Conservation (phyloP, 177 flowering plant species). For the Vitis hybrid region DNA sequence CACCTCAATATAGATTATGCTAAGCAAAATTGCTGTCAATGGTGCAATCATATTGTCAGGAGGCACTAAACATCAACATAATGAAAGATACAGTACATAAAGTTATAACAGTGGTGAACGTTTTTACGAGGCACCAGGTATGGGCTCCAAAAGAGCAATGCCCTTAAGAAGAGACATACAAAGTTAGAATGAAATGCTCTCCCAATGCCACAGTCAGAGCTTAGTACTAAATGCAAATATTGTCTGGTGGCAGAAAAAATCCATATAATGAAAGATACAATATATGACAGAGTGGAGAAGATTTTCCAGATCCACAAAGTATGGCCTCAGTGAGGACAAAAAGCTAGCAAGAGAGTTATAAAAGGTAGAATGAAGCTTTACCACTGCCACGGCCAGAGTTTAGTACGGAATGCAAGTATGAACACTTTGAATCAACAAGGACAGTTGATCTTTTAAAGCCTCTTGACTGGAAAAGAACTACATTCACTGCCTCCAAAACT, state of each 20-base stretch:
- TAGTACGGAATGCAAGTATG: slow-evolving; percentile 57
- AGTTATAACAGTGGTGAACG: no score
- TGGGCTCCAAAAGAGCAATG: no score
- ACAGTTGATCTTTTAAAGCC: slow-evolving; percentile 57
- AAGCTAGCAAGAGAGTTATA: background rate
- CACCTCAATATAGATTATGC: slow-evolving; percentile 68
- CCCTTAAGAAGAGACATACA: no score
- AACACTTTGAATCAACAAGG: slow-evolving; percentile 49
- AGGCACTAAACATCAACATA: no score
- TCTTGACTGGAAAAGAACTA: slow-evolving; percentile 55
- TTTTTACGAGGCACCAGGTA: no score
- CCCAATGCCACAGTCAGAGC: background rate
- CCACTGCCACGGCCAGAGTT: slow-evolving; percentile 58
- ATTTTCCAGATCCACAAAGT: background rate
- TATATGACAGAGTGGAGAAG: background rate
- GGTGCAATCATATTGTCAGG: no score
- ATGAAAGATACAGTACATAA: no score
- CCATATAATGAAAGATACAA: background rate
- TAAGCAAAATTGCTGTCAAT: slow-evolving; percentile 61
- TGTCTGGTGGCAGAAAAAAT: slow-evolving; percentile 11
- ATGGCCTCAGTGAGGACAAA: background rate
- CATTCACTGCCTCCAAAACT: slow-evolving; percentile 62
- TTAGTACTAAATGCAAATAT: background rate
- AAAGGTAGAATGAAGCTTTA: slow-evolving; percentile 16
- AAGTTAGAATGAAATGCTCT: no score